A percentile compares a stretch with the other conserved stretches of the same genome.
These are phyloP conservation scores for Cytospora mali DNA, from an alignment of 2,329 filamentous ascomycete species.

Conservation along the genomic window DNA sequence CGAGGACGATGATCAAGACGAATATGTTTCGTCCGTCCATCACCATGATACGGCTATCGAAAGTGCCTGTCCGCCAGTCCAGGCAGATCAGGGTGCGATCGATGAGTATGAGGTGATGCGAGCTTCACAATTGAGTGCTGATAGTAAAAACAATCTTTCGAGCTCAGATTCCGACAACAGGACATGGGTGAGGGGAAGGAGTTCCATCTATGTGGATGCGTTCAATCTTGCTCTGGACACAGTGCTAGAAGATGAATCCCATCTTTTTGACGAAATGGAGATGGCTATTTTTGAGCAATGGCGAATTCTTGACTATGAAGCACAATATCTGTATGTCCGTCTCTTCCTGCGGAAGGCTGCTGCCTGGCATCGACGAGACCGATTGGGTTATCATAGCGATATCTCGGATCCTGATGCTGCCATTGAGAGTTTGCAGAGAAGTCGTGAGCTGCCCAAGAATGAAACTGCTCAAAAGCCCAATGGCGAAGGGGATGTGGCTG, in stretches of 20 bases:
- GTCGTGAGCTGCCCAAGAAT: conserved; percentile 47
- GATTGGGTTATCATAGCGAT: conserved; percentile 79
- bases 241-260: conserved; percentile 83
- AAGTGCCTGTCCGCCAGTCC: conserved; percentile 68
- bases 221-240: conserved; percentile 92
- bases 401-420: conserved; percentile 73
- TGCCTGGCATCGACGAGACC: conserved; percentile 82
- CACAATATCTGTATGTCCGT: conserved; percentile 92
- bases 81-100: conserved; percentile 71
- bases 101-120: conserved; percentile 75
- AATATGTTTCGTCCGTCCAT: conserved; percentile 13
- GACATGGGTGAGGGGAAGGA: conserved; percentile 74
- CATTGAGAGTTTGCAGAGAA: conserved; percentile 64
- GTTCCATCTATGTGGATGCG: conserved; percentile 94
- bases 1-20: conserved; percentile 32
- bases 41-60: conserved; percentile 65
- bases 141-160: conserved; percentile 51
- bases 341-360: conserved; percentile 91
- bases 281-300: conserved; percentile 75
- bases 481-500: conserved; percentile 32
- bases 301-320: conserved; percentile 74
- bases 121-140: conserved; percentile 51
- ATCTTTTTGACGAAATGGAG: conserved; percentile 84
- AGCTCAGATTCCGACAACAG: conserved; percentile 44
- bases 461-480: conserved; percentile 19